Base-by-base conservation (phyloP, 805 yeast species). In the Saccharomyces kudriavzevii region DNA sequence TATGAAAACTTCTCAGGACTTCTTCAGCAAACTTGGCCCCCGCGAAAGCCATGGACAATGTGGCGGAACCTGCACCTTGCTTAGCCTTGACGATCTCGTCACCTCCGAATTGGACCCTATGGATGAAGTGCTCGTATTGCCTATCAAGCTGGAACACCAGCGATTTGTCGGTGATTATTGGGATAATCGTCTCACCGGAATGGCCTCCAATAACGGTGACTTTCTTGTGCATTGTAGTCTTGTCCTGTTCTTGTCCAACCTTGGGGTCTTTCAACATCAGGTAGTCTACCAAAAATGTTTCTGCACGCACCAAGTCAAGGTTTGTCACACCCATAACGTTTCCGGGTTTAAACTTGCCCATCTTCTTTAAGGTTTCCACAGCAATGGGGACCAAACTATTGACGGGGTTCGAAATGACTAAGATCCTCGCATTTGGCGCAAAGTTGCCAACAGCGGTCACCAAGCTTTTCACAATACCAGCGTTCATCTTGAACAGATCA, bases 31-130 rank as follows among this genome's bases (percentile, higher is more conserved):
- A 81, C 68, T 83, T 80, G 68, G 83, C 87, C 65, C 91, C 92
- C 48, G 92, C 91, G 66, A 83, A 85, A 54, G 92, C 92, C 94
- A 87, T 87, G 30, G 92, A 86, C 65, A 87, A 75, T 48, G 94
- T 87, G 53, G 92, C 92, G 35, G 91, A 85, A 57, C 94, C 94
- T 54, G 86, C 84, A 70, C 94, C 92, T 62, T 83, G 78, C 74
- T 87, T 87, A 60, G 92, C 92, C 73, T 85, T 82, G 63, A 87
- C 92, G 61, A 86, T 90, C 75, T 86, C 94, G 70, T 86, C 94
- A 77, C 94, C 94, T 73, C 91, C 94, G 65, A 82, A 86, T 74
- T 87, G 92, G 60, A 86, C 85, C 74, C 91, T 80, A 76, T 85
- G 81, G 60, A 85, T 77, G 66, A 85, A 77, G 49, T 83, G 80